Evolutionary conservation across 2,329 filamentous ascomycete species (phyloP), one percentile per base, ranked within the genome.

Genomic region (Gnomoniopsis sp.): DNA sequence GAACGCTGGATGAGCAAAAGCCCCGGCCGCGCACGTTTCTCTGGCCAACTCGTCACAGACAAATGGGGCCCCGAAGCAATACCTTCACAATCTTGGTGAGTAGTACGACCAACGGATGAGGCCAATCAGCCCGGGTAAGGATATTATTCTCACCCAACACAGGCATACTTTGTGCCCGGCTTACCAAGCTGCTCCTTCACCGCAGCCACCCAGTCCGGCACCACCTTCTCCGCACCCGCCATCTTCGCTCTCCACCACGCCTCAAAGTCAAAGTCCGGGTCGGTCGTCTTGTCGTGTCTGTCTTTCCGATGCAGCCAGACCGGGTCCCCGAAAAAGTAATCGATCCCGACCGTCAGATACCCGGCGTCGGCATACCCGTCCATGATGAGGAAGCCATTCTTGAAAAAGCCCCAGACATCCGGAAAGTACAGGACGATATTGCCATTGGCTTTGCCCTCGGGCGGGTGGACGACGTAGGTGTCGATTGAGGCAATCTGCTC

Each of bases 1-100:
- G 59, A 78, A 77, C 0, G 79, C 74, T 2, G 80, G 79, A 60
- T 82, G 79, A 0, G 77, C 79, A 65, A 82, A 78, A 0, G 78
- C 79, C 1, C 79, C 79, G 1, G 70, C 79, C 1, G 67, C 65
- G 11, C 74, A 72, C 0, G 61, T 67, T 10, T 69, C 68, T 4
- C 61, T 63, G 0, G 75, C 71, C 2, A 81, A 66, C 59, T 75
- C 66, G 38, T 76, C 60, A 57, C 73, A 75, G 1, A 79, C 77
- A 60, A 77, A 81, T 3, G 77, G 78, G 0, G 73, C 74, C 3
- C 74, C 74, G 49, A 75, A 74, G 60, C 71, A 74, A 61, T 72
- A 74, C 6, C 56, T 58, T 10, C 8, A 30, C 26, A 30, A 30
- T 8, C 26, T 30, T 4, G 26, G 26, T 30, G 4, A 30, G 26